Base-by-base conservation (phyloP, 768 basidiomycete species). In the Macrocybe gigantea region DNA sequence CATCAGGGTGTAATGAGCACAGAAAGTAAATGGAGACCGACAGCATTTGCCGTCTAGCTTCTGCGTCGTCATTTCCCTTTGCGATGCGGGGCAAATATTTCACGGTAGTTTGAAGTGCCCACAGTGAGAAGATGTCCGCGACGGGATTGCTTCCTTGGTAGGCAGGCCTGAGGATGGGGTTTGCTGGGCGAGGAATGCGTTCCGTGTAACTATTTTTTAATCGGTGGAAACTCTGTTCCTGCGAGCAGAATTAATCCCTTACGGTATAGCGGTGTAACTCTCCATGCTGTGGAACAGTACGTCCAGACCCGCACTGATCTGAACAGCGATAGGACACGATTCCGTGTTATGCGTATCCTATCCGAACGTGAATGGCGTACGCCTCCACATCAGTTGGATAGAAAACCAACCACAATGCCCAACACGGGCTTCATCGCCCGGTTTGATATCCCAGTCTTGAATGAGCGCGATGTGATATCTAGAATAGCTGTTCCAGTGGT, bases 241-340 rank as follows among this genome's bases (percentile, higher is more conserved):
- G 6, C 32, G 22, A n/a, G 5, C 12, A 6, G 41, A 8, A 15
- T 41, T 9, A 32, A n/a, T 11, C 30, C 67, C 79, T 62, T 60
- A 95, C 82, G 91, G 93, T 54, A 96, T 93, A 5, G 93, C 89
- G 6, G 93, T 95, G 62, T 88, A 95, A 50, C 86, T 92, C 65
- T 98, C 94, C 66, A 97, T 72, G 45, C 93, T 90, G 57, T 98
- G 95, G 78, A 97, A 97, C 33, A 98, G 70, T 2, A 96, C 93
- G 62, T 97, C 95, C 40, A 97, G 75, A 3, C 95, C 95, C n/a
- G 93, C 78, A 51, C 88, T 89, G 56, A 98, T 93, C 58, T 96
- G 92, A 7, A 98, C 85, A 44, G 85, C 83, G n/a, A 82, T 83
- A 3, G 95, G 89, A 63, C 95, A 97, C 5, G 80, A 82, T 53